Evolutionary conservation across 1,139 yeast genomes (phyloP), one percentile per base, ranked within the genome.

Genomic region (Lodderomyces margitis): DNA sequence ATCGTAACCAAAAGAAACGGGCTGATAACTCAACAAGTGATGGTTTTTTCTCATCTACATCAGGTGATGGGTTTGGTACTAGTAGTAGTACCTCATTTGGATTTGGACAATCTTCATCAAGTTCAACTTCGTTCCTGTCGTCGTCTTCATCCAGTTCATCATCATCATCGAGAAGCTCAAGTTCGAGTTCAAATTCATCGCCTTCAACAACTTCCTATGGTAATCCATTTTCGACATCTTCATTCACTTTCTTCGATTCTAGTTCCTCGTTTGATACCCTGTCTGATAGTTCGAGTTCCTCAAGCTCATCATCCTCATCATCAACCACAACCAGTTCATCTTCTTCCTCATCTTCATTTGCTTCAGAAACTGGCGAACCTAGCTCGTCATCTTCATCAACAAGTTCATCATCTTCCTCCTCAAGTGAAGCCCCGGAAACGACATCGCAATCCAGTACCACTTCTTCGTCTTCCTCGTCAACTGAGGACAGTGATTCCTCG

Each of bases 261-360:
- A 28, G 34, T 25, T 37, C 40, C 12, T 28, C 28, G 11, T 23
- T 21, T 17, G 36, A 24, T 24, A 27, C 17, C 9, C 30, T 32
- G 35, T n/a, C 9, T 23, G 37, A 38, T 12, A 11, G 27, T 11
- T n/a, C 36, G 3, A 38, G 37, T 21, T 38, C 42, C 12, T 34
- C 39, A n/a, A n/a, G n/a, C 3, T 23, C 36, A 11, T 30, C 39
- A 7, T 14, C 25, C 10, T 36, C 38, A 8, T 20, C 20, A 12
- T 42, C 39, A 12, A 50, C 46, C 15, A 11, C 55, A 19, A 39
- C 49, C 10, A 37, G 45, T 14, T 36, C 46, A 16, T 24, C 38
- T n/a, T 32, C 41, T 21, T 24, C 43, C 19, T 19, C 35, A 21
- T 23, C 39, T 9, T 28, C 46, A 10, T 23, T 34, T 11, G 15